phyloP scores from a whole-genome alignment of 768 basidiomycete genomes.

The Boletus fagicola region DNA sequence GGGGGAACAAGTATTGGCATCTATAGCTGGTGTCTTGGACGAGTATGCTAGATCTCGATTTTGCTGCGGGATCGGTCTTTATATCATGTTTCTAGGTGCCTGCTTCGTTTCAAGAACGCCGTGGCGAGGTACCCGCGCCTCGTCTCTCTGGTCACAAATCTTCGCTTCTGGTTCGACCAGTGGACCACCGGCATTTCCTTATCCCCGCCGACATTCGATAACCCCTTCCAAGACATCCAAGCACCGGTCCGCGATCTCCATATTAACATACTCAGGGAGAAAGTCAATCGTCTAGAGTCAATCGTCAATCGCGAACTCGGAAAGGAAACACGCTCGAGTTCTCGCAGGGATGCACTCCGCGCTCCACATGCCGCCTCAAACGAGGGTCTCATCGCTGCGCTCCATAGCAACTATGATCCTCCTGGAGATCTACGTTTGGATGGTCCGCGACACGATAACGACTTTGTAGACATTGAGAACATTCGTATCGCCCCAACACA shows the following conservation, averaged over 20 bases:
- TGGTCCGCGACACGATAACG: slow-evolving; percentile 70
- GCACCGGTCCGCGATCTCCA: slow-evolving; percentile 39
- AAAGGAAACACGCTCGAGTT: slow-evolving; percentile 30
- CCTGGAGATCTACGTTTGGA: slow-evolving; percentile 50
- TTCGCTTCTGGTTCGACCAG: slow-evolving; percentile 44
- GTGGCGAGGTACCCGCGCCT: slow-evolving; percentile 47
- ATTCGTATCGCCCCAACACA: slow-evolving; percentile 74
- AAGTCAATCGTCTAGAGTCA: slow-evolving; percentile 32
- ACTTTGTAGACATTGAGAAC: slow-evolving; percentile 49
- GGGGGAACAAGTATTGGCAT: slow-evolving; percentile 44
- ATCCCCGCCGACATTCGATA: slow-evolving; percentile 43
- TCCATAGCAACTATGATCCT: slow-evolving; percentile 47
- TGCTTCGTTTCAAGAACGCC: slow-evolving; percentile 59
- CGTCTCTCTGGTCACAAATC: slow-evolving; percentile 37
- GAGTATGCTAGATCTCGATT: slow-evolving; percentile 41
- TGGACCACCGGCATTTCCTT: slow-evolving; percentile 46
- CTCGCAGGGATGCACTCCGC: slow-evolving; percentile 3
- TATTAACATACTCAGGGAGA: slow-evolving; percentile 28
- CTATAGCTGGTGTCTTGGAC: slow-evolving; percentile 46
- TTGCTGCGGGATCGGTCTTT: slow-evolving; percentile 17
- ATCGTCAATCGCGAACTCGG: slow-evolving; percentile 54
- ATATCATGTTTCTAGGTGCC: slow-evolving; percentile 37
- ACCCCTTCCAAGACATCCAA: slow-evolving; percentile 37
- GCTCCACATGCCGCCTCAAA: slow-evolving; percentile 4
- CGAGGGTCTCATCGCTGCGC: slow-evolving; percentile 40